These are phyloP conservation scores for Citrus hindsii DNA, from an alignment of 345 rosid genomes.

Conservation along the genomic window DNA sequence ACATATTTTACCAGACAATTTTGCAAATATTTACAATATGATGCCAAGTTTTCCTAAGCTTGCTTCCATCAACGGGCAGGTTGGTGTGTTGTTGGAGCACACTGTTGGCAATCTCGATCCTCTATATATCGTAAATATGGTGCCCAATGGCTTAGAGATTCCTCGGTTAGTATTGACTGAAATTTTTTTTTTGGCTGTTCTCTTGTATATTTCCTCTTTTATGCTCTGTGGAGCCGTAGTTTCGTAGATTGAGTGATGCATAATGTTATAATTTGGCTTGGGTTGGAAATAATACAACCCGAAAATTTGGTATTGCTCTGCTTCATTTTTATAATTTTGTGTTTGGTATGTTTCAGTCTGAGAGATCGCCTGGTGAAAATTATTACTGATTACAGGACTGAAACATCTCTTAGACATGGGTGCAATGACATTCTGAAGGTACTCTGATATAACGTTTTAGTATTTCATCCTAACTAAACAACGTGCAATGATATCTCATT, in stretches of 20 bases:
- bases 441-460: neutral
- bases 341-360: constrained; percentile 46
- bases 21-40: neutral
- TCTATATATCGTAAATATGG: constrained; percentile 91
- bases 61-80: constrained; percentile 48
- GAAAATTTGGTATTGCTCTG: neutral
- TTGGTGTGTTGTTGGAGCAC: constrained; percentile 93
- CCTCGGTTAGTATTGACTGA: constrained; percentile 68
- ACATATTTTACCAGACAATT: neutral
- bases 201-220: neutral
- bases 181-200: neutral
- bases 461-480: neutral
- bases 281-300: too few species aligned
- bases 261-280: neutral
- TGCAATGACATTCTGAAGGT: constrained; percentile 99
- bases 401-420: constrained; percentile 96
- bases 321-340: neutral
- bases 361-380: constrained; percentile 94
- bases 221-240: neutral
- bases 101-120: constrained; percentile 99
- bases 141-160: constrained; percentile 97
- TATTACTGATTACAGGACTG: constrained; percentile 95
- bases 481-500: constrained; percentile 8
- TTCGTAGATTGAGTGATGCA: neutral
- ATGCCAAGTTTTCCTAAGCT: neutral